Conservation (phyloP, 208 protist genomes). For the Polymyxa betae region DNA sequence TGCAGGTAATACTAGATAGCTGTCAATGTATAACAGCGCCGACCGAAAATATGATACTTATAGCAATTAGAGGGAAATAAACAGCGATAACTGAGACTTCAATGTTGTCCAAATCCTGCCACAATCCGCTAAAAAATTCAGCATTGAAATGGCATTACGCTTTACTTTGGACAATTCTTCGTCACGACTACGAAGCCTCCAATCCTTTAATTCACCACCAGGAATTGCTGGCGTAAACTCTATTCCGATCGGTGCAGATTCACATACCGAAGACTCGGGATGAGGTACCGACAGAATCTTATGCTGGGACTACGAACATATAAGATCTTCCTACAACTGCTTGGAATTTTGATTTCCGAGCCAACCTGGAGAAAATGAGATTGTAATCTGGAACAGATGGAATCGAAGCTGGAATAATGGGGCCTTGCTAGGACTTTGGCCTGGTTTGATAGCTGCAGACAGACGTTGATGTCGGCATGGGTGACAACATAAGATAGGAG, state of each 20-base stretch:
- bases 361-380: background rate
- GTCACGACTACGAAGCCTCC: slow-evolving; percentile 35
- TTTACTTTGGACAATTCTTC: background rate
- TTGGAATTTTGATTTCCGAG: background rate
- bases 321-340: too few species aligned
- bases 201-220: background rate
- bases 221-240: background rate
- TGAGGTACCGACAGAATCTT: too few species aligned
- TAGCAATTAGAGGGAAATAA: slow-evolving; percentile 17
- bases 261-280: too few species aligned
- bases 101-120: background rate
- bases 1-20: background rate
- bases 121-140: background rate
- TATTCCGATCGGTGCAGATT: background rate
- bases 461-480: slow-evolving; percentile 33
- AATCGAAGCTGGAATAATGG: background rate
- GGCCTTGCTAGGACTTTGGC: background rate
- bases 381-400: background rate
- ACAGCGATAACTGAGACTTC: background rate
- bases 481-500: background rate
- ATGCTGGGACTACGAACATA: too few species aligned
- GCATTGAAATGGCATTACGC: background rate
- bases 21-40: background rate
- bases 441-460: background rate
- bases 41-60: background rate